Evolutionary conservation across 768 basidiomycete genomes (phyloP).

Genomic region (Hirschioporus abietinus): DNA sequence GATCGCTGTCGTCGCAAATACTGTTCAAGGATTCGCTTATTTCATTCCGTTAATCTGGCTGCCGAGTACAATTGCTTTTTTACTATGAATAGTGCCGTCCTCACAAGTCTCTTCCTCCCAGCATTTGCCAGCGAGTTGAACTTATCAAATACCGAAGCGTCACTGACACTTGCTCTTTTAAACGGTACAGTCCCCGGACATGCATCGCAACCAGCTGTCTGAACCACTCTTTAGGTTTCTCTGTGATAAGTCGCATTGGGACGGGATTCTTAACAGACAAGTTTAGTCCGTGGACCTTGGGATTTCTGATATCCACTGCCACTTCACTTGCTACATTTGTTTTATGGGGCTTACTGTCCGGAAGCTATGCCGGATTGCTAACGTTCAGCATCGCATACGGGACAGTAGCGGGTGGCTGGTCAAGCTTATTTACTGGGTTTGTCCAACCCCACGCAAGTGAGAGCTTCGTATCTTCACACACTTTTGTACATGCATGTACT

Average conservation of each 20-base stretch:
- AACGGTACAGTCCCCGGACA: constrained; percentile 17
- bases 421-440: constrained; percentile 25
- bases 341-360: constrained; percentile 25
- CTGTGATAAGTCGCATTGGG: constrained; percentile 16
- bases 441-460: constrained; percentile 21
- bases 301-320: constrained; percentile 16
- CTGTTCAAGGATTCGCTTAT: constrained; percentile 21
- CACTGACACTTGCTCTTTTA: constrained; percentile 21
- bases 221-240: constrained; percentile 10
- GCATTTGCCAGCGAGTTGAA: constrained; percentile 24
- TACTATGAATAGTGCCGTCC: background rate
- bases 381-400: constrained; percentile 24
- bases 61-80: constrained; percentile 17
- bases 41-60: constrained; percentile 23
- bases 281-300: constrained; percentile 21
- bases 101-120: constrained; percentile 5
- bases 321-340: constrained; percentile 23
- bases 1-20: constrained; percentile 21
- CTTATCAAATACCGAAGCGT: constrained; percentile 17
- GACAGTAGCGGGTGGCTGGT: constrained; percentile 23
- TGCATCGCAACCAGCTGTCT: constrained; percentile 2
- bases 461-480: constrained; percentile 2
- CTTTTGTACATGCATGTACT: background rate
- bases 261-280: constrained; percentile 26
- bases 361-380: constrained; percentile 21